phyloP scores from a whole-genome alignment of 2,329 filamentous ascomycete species.

The Hansfordia pulvinata region DNA sequence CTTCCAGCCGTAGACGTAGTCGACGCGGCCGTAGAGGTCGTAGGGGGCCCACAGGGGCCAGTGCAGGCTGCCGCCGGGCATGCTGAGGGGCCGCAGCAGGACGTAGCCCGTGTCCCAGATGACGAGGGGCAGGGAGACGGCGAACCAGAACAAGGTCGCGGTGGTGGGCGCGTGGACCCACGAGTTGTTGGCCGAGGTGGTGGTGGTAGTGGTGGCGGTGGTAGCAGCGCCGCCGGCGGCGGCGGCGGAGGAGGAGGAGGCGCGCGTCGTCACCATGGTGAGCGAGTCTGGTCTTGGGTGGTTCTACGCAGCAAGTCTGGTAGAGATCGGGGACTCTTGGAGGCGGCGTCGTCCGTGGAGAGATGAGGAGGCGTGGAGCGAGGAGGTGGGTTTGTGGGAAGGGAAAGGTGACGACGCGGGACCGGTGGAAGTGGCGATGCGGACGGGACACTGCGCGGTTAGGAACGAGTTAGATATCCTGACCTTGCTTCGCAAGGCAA shows the following conservation, averaged over 20 bases:
- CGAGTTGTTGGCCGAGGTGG: not conserved
- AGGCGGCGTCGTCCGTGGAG: too few species aligned
- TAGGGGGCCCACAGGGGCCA: conserved; percentile 65
- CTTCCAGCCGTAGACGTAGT: conserved; percentile 71
- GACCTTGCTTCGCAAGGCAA: too few species aligned
- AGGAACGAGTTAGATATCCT: too few species aligned
- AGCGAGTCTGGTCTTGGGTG: too few species aligned
- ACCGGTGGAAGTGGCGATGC: too few species aligned
- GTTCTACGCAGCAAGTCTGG: too few species aligned
- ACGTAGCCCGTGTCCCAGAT: conserved; percentile 74
- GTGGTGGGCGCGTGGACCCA: conserved; percentile 33
- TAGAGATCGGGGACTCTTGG: too few species aligned
- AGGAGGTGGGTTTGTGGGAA: too few species aligned
- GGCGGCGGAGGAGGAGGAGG: conserved; percentile 5
- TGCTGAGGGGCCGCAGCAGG: conserved; percentile 64
- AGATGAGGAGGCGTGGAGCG: too few species aligned
- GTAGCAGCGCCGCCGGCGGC: conserved; percentile 1
- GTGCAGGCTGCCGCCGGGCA: conserved; percentile 65
- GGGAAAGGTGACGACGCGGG: too few species aligned
- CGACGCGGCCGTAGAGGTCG: conserved; percentile 64
- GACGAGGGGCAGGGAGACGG: conserved; percentile 63
- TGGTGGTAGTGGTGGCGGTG: not conserved
- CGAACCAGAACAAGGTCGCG: conserved; percentile 52
- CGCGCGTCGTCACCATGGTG: conserved; percentile 17
- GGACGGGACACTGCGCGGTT: too few species aligned